These are phyloP conservation scores for Microsporum audouinii DNA, from an alignment of 2,329 filamentous ascomycete genomes.

Conservation along the genomic window DNA sequence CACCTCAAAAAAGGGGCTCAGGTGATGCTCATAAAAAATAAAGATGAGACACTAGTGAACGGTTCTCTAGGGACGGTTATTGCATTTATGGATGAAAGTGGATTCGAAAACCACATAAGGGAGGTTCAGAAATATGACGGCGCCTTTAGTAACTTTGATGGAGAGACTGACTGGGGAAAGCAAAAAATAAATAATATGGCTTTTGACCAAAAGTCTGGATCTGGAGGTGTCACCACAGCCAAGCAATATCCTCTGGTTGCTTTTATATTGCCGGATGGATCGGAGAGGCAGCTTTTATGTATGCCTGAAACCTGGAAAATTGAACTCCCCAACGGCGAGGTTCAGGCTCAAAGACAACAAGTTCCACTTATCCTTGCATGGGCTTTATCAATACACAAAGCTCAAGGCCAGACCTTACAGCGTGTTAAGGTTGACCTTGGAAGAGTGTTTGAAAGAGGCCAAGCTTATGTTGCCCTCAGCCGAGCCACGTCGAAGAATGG, in stretches of 20 bases:
- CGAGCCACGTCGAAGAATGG: conserved; percentile 80
- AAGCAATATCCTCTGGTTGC: conserved; percentile 70
- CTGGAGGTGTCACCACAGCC: conserved; percentile 36
- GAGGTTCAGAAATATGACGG: conserved; percentile 43
- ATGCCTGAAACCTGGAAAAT: conserved; percentile 90
- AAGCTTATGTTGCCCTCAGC: conserved; percentile 92
- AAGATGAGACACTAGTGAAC: conserved; percentile 88
- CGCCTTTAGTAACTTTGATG: conserved; percentile 35
- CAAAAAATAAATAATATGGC: conserved; percentile 47
- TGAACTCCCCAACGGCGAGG: conserved; percentile 86
- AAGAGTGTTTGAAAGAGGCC: conserved; percentile 89
- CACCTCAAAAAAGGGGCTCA: conserved; percentile 84
- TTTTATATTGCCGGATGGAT: conserved; percentile 70
- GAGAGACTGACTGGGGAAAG: conserved; percentile 33
- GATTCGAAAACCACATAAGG: conserved; percentile 44
- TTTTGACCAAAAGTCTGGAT: conserved; percentile 25
- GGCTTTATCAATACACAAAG: conserved; percentile 96
- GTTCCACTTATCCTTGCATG: conserved; percentile 87
- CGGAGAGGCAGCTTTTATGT: conserved; percentile 63
- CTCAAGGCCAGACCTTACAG: conserved; percentile 87
- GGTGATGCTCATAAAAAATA: conserved; percentile 99
- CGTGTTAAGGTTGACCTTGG: conserved; percentile 89
- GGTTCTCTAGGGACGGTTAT: conserved; percentile 81
- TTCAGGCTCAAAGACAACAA: conserved; percentile 75
- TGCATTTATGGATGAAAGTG: conserved; percentile 61